Evolutionary conservation across 306 rosid genomes (phyloP).

Genomic region (Quercus robur): DNA sequence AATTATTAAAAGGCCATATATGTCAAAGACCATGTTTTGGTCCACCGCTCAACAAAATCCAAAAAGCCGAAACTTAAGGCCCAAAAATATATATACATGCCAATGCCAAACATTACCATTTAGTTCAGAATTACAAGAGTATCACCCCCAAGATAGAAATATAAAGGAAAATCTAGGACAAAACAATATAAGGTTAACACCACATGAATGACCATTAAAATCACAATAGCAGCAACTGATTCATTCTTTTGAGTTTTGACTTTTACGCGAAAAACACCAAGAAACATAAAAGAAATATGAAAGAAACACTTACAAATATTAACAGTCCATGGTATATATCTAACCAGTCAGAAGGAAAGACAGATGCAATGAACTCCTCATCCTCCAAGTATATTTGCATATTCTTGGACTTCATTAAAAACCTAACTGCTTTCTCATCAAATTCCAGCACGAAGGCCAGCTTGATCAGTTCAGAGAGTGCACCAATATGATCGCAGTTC

Average conservation of each 20-base stretch:
- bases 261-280: neutral
- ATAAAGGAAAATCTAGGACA: no score
- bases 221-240: no score
- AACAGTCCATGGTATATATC: neutral
- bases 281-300: neutral
- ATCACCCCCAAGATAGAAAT: no score
- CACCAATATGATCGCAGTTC: slow-evolving; percentile 38
- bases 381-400: slow-evolving; percentile 62
- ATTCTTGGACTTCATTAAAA: slow-evolving; percentile 64
- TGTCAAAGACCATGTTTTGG: no score
- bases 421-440: slow-evolving; percentile 42
- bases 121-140: no score
- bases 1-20: no score
- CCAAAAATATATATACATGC: no score
- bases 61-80: no score
- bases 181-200: no score
- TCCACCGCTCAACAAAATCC: no score
- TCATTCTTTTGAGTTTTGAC: neutral
- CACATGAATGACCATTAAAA: no score
- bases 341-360: slow-evolving; percentile 30
- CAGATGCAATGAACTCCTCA: slow-evolving; percentile 42
- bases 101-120: no score
- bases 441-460: slow-evolving; percentile 51
- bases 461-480: slow-evolving; percentile 58
- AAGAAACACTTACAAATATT: neutral